Base-by-base conservation (phyloP, 805 yeast species). In the Candida golubevii region DNA sequence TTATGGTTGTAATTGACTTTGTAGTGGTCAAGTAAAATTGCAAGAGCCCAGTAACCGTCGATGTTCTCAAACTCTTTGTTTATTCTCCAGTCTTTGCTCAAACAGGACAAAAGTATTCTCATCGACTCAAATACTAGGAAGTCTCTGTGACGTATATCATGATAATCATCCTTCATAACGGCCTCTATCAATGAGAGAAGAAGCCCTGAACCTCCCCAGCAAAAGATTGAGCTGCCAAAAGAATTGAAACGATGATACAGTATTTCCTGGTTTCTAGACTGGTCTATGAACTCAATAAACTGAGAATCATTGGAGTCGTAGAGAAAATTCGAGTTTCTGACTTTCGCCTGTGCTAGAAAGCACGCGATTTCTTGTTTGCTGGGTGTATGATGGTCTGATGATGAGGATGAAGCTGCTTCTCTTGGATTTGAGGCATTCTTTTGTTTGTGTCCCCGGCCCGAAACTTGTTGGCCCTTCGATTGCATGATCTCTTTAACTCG, bases 41-140 rank as follows among this genome's bases (percentile, higher is more conserved):
- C 73, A 1, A 85, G 56, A 3, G 82, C 70, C 26, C 78, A 79
- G 53, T 79, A 85, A 1, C 89, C 89, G 50, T 75, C 76, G 3
- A 69, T 65, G 13, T 72, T 66, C 51, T 82, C 87, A 56, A 83
- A 77, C 47, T 82, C 88, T 38, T 74, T 73, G 27, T 69, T 60
- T 41, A 75, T 63, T 34, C 81, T 66, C 75, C 82, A 72, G 47
- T 77, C 72, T 28, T 66, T 63, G n/a, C 66, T 59, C 9, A 82
- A 57, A 0, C 77, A 37, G 11, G 59, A 56, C 29, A 82, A 68
- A 3, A 82, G 60, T 0, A 77, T 44, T 1, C 64, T 58, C 7
- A 81, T 47, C 0, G 73, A 55, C 6, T 56, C 50, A 10, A 62
- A 57, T 8, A 79, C 50, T 1, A 61, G 54, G 8, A 52, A 38